These are phyloP conservation scores for Vitis cinerea DNA, from an alignment of 164 flowering plant species.

Conservation along the genomic window DNA sequence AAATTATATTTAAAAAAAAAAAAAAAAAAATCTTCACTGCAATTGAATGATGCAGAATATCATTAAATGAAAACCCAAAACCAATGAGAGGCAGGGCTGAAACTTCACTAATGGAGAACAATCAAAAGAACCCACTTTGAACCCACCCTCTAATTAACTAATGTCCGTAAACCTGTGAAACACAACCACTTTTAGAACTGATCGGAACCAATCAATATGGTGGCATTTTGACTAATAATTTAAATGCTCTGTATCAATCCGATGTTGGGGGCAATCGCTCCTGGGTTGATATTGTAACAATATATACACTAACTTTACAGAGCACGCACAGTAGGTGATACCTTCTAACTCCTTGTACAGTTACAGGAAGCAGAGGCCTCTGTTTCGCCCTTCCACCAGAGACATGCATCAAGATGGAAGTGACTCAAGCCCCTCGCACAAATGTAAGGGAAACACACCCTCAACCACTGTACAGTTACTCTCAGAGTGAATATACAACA, in stretches of 20 bases:
- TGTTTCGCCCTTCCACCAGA: conserved; percentile 15
- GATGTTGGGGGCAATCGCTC: conserved; percentile 12
- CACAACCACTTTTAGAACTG: not conserved
- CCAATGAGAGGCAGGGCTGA: not conserved
- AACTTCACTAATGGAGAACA: not conserved
- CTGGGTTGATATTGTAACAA: conserved; percentile 4
- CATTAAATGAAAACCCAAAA: not conserved
- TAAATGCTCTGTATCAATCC: conserved; percentile 8
- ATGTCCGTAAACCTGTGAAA: not conserved
- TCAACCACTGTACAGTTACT: conserved; percentile 56
- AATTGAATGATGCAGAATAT: not conserved
- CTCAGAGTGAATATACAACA: conserved; percentile 61
- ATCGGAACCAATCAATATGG: not conserved
- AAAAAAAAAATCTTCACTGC: not conserved
- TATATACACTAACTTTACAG: conserved; percentile 51
- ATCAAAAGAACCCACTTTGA: not conserved
- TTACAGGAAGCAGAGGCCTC: conserved; percentile 32
- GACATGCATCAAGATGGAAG: conserved; percentile 11
- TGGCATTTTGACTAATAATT: not conserved
- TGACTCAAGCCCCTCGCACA: conserved; percentile 20
- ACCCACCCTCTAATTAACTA: not conserved
- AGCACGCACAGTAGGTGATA: conserved; percentile 31
- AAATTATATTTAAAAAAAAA: not conserved
- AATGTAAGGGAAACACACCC: conserved; percentile 28
- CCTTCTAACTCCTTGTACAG: conserved; percentile 36